These are phyloP conservation scores for Corynascus novoguineensis DNA, from an alignment of 495 filamentous ascomycete genomes.

Conservation along the genomic window DNA sequence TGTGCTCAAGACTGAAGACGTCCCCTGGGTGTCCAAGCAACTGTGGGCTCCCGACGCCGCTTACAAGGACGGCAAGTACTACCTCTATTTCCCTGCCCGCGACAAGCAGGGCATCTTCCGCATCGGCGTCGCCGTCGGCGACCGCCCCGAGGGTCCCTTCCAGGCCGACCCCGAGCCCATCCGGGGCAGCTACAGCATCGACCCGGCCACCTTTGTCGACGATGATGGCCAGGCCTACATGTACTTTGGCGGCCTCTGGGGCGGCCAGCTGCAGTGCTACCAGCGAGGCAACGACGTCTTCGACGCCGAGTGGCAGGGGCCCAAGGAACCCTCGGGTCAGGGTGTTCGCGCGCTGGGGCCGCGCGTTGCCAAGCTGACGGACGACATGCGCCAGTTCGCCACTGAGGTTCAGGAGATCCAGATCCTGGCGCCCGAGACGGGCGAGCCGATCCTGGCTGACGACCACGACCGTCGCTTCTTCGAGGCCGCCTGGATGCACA, in stretches of 20 bases:
- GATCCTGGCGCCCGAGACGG: slow-evolving; percentile 54
- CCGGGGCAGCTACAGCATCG: slow-evolving; percentile 55
- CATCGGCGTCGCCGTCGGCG: slow-evolving; percentile 55
- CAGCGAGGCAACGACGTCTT: slow-evolving; percentile 43
- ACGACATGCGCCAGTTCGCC: slow-evolving; percentile 58
- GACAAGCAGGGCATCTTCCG: slow-evolving; percentile 57
- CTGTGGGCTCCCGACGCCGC: slow-evolving; percentile 63
- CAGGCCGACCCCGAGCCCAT: slow-evolving; percentile 53
- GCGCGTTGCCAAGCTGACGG: slow-evolving; percentile 54
- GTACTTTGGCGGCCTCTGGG: slow-evolving; percentile 67
- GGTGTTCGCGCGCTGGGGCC: slow-evolving; percentile 49
- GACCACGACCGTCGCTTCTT: slow-evolving; percentile 73
- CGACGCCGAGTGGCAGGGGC: slow-evolving; percentile 42
- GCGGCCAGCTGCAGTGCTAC: slow-evolving; percentile 60
- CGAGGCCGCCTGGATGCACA: slow-evolving; percentile 72
- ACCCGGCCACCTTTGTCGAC: slow-evolving; percentile 60
- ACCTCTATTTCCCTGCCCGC: slow-evolving; percentile 59
- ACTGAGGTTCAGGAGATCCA: slow-evolving; percentile 45
- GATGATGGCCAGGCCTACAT: slow-evolving; percentile 55
- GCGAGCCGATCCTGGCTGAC: slow-evolving; percentile 52
- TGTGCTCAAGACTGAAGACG: slow-evolving; percentile 46
- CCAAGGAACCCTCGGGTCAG: slow-evolving; percentile 51
- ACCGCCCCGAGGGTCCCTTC: slow-evolving; percentile 54
- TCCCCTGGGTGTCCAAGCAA: slow-evolving; percentile 61
- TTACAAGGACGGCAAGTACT: slow-evolving; percentile 54